Base-by-base conservation (phyloP, 2,329 filamentous ascomycete species). In the Didymella pomorum region DNA sequence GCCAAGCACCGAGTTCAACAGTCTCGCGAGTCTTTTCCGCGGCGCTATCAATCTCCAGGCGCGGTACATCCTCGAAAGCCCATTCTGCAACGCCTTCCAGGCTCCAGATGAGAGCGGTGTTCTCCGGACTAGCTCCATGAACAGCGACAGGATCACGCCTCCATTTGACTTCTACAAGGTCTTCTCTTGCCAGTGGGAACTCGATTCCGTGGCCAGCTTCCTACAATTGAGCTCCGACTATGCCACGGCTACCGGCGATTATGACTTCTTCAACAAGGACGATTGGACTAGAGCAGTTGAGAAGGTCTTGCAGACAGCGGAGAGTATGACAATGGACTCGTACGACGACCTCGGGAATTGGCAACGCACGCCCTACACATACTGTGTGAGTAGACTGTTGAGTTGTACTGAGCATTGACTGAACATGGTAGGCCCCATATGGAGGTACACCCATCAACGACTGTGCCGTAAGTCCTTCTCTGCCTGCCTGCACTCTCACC, bases 41-140 rank as follows among this genome's bases (percentile, higher is more conserved):
- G 89, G 89, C 1, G 83, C 89, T 1, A 89, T 92, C 72, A 91
- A 91, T 70, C 80, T 89, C 3, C 89, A 92, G 73, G 82, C 88
- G 18, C 82, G 89, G 23, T 91, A 90, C 71, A 84, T 92, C 48
- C 79, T 86, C 46, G 82, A 83, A 46, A 84, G 83, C 25, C 81
- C 81, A 0, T 83, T 81, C 68, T 83, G 82, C 75, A 83, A 84
- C 63, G 78, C 80, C 1, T 83, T 83, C 60, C 82, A 84, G 66
- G 81, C 82, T 1, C 82, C 82, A 0, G 71, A 76, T 1, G 81
- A 84, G 60, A 80, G 79, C 31, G 75, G 74, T 7, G 73, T 83
- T 3, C 37, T 62, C 7, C 72, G 56, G 3, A 79, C 79, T 31
- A 71, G 71, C 37, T 71, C 73, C 20, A 69, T 72, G 37, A 77